Conservation (phyloP, 352 stramenopile genomes). For the Phytophthora capsici region DNA sequence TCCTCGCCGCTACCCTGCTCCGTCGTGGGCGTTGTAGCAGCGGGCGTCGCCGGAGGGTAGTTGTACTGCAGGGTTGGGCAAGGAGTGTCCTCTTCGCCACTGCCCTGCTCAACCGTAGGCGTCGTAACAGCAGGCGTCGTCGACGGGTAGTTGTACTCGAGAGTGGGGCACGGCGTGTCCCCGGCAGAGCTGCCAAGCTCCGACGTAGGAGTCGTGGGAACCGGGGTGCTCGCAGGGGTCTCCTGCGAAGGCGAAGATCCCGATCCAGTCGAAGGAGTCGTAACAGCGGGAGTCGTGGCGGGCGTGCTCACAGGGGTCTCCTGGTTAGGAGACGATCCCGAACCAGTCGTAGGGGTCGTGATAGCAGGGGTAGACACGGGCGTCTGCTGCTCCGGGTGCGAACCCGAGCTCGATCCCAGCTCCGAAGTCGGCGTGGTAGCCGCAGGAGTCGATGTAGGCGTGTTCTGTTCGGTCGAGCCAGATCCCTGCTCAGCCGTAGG, state of each 20-base stretch:
- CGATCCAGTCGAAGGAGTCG: conserved; percentile 4
- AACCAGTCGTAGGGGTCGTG: background rate
- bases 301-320: conserved; percentile 6
- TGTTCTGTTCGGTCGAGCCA: conserved; percentile 14
- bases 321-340: conserved; percentile 12
- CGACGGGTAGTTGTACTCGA: conserved; percentile 40
- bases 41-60: conserved; percentile 17
- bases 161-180: conserved; percentile 30
- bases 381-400: conserved; percentile 1
- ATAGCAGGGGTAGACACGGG: background rate
- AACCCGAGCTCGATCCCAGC: background rate
- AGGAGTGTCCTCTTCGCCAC: conserved; percentile 3
- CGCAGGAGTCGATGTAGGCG: conserved; percentile 16
- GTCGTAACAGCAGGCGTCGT: conserved; percentile 2
- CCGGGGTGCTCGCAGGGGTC: conserved; percentile 10
- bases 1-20: conserved; percentile 7
- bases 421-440: conserved; percentile 13
- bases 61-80: conserved; percentile 38
- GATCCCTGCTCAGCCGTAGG: conserved; percentile 8
- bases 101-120: conserved; percentile 5
- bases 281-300: background rate
- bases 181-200: conserved; percentile 16
- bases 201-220: conserved; percentile 13
- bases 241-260: conserved; percentile 7
- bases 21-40: background rate